Percentiles rank a stretch among this genome's conserved stretches.
These are phyloP conservation scores for Teratosphaeria zuluensis DNA, from an alignment of 2,329 filamentous ascomycete genomes.

Conservation along the genomic window DNA sequence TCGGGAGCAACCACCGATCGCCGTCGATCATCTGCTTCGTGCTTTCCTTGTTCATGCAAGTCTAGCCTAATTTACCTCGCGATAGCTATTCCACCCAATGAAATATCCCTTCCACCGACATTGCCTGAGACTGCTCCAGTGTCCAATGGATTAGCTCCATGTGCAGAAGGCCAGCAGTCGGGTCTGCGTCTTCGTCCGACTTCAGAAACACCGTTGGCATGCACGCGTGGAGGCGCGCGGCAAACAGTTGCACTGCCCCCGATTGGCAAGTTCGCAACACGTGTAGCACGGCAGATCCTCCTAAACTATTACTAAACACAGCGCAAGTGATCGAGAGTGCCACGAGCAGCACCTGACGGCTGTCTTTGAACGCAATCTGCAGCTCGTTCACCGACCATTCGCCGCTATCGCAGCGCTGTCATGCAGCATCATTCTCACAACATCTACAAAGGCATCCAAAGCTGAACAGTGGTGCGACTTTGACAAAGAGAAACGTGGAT, in stretches of 20 bases:
- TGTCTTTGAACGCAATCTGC: background rate
- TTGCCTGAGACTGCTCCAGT: too few species aligned
- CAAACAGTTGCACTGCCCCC: background rate
- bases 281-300: background rate
- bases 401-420: background rate
- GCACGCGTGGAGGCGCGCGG: background rate
- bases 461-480: background rate
- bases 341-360: background rate
- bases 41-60: background rate
- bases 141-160: too few species aligned
- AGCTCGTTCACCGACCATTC: background rate
- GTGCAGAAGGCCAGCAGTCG: too few species aligned
- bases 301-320: too few species aligned
- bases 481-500: background rate
- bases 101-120: background rate
- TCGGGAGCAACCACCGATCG: background rate
- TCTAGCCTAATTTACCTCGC: background rate
- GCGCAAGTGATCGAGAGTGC: background rate
- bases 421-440: too few species aligned
- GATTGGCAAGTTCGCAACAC: background rate
- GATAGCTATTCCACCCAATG: background rate
- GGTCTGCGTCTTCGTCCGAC: too few species aligned
- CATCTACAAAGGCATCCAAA: background rate
- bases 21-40: background rate
- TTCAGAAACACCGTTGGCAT: background rate